Percentiles rank a stretch among this genome's conserved stretches.
Conservation (phyloP, 2,329 filamentous ascomycete species). For the Ceratocystis alfenasii region DNA sequence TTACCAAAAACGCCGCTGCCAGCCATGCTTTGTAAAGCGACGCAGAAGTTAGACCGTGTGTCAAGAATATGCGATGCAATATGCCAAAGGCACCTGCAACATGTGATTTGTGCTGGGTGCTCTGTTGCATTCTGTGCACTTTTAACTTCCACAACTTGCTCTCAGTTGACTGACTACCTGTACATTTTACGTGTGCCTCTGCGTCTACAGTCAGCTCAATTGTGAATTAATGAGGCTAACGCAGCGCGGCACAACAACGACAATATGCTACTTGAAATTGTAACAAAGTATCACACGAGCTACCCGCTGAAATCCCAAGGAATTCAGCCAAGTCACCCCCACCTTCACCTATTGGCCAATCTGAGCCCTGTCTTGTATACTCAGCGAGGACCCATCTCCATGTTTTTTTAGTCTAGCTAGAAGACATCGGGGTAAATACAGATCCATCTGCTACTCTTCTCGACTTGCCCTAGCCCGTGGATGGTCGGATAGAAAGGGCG, state of each 20-base stretch:
- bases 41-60: not conserved
- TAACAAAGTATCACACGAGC: not conserved
- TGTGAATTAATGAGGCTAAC: not conserved
- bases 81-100: not conserved
- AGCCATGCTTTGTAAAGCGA: conserved; percentile 1
- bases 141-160: too few species aligned
- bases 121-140: not conserved
- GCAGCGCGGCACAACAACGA: not conserved
- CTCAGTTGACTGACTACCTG: not conserved
- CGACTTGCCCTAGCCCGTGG: not conserved
- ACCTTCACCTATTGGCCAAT: conserved; percentile 1
- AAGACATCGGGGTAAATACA: not conserved
- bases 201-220: too few species aligned
- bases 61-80: not conserved
- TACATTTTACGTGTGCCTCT: not conserved
- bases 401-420: too few species aligned
- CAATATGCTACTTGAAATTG: not conserved
- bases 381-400: too few species aligned
- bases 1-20: not conserved
- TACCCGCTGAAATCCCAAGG: not conserved
- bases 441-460: not conserved
- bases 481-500: not conserved
- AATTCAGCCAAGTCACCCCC: not conserved
- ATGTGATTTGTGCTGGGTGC: not conserved
- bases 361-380: not conserved